These are phyloP conservation scores for Adiantum capillusveneris DNA, from an alignment of 75 land plant genomes.

Conservation along the genomic window DNA sequence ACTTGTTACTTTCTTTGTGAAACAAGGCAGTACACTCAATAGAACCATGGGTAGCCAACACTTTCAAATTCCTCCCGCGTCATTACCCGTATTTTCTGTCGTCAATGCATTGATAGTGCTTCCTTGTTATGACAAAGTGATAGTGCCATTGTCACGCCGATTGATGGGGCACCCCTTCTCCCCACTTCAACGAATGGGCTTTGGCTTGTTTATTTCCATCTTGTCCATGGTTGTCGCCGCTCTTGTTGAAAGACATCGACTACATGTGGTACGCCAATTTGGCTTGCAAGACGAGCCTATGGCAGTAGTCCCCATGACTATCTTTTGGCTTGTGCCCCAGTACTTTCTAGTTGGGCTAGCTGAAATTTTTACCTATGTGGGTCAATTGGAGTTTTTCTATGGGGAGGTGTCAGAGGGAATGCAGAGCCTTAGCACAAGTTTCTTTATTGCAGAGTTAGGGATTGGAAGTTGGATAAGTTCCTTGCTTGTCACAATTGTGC, in stretches of 20 bases:
- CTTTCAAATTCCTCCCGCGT: slow-evolving; percentile 57
- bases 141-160: slow-evolving; percentile 24
- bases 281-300: slow-evolving; percentile 23
- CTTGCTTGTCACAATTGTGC: slow-evolving; percentile 30
- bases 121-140: slow-evolving; percentile 17
- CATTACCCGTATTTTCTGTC: slow-evolving; percentile 37
- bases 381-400: slow-evolving; percentile 87
- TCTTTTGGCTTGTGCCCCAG: slow-evolving; percentile 83
- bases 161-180: slow-evolving; percentile 41
- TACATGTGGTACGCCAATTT: slow-evolving; percentile 25
- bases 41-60: slow-evolving; percentile 17
- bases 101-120: slow-evolving; percentile 14
- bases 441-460: slow-evolving; percentile 14
- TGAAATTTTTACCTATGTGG: slow-evolving; percentile 78
- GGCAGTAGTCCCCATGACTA: slow-evolving; percentile 40
- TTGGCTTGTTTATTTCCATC: slow-evolving; percentile 59
- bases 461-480: slow-evolving; percentile 36
- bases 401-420: slow-evolving; percentile 38
- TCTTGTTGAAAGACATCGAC: slow-evolving; percentile 46
- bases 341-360: slow-evolving; percentile 67
- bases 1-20: slow-evolving; percentile 43
- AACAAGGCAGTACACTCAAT: slow-evolving; percentile 53
- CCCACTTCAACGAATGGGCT: slow-evolving; percentile 68
- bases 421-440: slow-evolving; percentile 22
- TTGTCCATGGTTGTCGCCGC: slow-evolving; percentile 57